Evolutionary conservation across 257 asterid species (phyloP).

Genomic region (Cruciata laevipes): DNA sequence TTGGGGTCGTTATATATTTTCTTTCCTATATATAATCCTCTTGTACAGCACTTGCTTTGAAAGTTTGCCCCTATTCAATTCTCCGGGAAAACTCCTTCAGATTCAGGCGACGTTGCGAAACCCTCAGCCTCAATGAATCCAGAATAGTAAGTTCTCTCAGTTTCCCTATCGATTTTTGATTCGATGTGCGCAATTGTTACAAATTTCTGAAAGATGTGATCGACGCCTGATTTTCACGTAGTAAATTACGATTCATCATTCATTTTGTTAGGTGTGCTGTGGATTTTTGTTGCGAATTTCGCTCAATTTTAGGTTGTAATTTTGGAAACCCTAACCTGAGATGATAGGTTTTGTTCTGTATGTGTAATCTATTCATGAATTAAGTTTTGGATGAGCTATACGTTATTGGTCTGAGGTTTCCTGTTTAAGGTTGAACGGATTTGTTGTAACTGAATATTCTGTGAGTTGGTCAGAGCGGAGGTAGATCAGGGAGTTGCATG

Average conservation of each 20-base stretch:
- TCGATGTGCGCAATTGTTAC: not conserved
- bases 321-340: constrained; percentile 9
- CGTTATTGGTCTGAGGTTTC: not conserved
- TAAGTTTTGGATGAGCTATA: constrained; percentile 1
- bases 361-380: not conserved
- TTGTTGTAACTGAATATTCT: not conserved
- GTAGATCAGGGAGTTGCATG: not conserved
- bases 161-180: not conserved
- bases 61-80: not conserved
- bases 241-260: not conserved
- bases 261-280: not conserved
- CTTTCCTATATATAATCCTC: not conserved
- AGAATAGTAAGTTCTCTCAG: constrained; percentile 23
- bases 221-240: not conserved
- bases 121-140: constrained; percentile 27
- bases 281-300: not conserved
- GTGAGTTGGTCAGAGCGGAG: not conserved
- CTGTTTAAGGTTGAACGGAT: not conserved
- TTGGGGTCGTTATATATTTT: not conserved
- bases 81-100: constrained; percentile 11
- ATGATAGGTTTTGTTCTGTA: no score
- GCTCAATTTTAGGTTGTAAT: not conserved
- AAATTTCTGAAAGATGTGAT: not conserved
- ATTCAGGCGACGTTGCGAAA: constrained; percentile 5
- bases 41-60: not conserved